Conservation (phyloP, 768 basidiomycete genomes). For the Naematelia encephala region DNA sequence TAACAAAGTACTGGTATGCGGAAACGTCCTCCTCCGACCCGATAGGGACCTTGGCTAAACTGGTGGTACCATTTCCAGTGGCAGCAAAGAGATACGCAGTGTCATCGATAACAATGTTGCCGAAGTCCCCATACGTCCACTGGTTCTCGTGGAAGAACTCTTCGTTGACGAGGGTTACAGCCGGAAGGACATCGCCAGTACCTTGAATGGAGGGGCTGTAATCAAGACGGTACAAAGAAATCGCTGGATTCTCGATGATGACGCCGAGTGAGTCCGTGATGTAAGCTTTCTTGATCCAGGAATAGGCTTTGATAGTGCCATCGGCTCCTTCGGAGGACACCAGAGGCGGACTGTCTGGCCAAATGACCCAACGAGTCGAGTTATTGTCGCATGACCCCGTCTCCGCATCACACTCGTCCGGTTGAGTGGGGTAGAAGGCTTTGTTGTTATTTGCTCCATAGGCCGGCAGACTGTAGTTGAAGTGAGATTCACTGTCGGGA, state of each 20-base stretch:
- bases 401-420: constrained; percentile 5
- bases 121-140: constrained; percentile 9
- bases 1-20: constrained; percentile 10
- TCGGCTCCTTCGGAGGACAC: background rate
- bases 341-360: constrained; percentile 4
- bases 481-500: background rate
- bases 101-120: constrained; percentile 2
- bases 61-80: background rate
- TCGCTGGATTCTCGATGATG: constrained; percentile 4
- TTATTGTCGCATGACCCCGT: constrained; percentile 4
- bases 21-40: background rate
- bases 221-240: constrained; percentile 7
- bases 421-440: constrained; percentile 1
- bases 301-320: constrained; percentile 7
- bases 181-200: background rate
- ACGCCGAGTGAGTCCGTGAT: constrained; percentile 9
- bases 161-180: constrained; percentile 5
- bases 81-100: constrained; percentile 6
- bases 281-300: constrained; percentile 9
- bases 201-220: background rate
- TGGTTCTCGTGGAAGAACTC: constrained; percentile 1
- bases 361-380: constrained; percentile 4
- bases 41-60: constrained; percentile 7
- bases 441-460: constrained; percentile 4
- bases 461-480: constrained; percentile 1